Evolutionary conservation across 1,284 basidiomycete genomes (phyloP).

Genomic region (Kwoniella shivajii): DNA sequence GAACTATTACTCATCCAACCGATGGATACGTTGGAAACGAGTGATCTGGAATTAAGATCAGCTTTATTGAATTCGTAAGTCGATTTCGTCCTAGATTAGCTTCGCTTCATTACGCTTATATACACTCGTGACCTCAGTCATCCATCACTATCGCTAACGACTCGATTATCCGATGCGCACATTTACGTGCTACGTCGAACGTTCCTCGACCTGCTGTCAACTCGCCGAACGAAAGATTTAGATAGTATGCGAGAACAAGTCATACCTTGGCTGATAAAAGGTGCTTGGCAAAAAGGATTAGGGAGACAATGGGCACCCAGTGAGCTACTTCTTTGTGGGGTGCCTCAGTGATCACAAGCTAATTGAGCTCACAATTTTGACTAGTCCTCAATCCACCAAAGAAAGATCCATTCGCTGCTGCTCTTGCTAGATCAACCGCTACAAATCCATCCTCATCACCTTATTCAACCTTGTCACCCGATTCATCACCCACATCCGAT

Average conservation of each 20-base stretch:
- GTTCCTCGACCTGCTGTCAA: conserved; percentile 70
- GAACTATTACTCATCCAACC: conserved; percentile 71
- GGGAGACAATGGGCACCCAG: conserved; percentile 43
- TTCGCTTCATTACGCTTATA: too few relatives aligned
- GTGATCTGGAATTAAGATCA: conserved; percentile 73
- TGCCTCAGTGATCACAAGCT: background rate
- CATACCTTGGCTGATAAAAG: conserved; percentile 83
- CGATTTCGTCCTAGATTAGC: background rate
- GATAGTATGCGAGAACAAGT: conserved; percentile 84
- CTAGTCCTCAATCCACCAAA: conserved; percentile 47
- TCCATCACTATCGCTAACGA: conserved; percentile 71
- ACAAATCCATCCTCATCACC: conserved; percentile 26
- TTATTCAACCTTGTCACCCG: conserved; percentile 7
- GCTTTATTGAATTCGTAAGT: conserved; percentile 65
- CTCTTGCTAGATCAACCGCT: conserved; percentile 51
- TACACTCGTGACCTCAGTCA: too few relatives aligned
- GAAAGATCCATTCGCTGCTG: conserved; percentile 49
- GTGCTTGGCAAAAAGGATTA: conserved; percentile 63
- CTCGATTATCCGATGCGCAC: conserved; percentile 77
- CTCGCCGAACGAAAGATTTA: conserved; percentile 64
- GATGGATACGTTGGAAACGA: conserved; percentile 64
- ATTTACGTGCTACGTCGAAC: conserved; percentile 81
- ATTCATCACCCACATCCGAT: conserved; percentile 25
- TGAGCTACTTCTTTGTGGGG: conserved; percentile 29
- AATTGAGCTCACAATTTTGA: background rate